Conservation (phyloP, 495 filamentous ascomycete genomes). For the Pyrenopolyporus hunteri region DNA sequence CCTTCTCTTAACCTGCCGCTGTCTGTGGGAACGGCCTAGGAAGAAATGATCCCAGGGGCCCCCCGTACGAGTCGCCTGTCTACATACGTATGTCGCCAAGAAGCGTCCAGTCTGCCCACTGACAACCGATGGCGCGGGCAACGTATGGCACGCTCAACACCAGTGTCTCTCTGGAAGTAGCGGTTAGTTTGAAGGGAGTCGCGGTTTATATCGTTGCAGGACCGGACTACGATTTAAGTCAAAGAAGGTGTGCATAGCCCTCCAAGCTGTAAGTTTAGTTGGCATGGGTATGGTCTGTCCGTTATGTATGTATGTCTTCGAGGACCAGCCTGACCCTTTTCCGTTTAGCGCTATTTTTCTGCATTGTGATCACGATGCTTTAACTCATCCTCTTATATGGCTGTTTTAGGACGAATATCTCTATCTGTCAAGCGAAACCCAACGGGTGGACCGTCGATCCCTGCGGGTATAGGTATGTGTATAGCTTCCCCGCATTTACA, state of each 20-base stretch:
- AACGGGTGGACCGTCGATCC: slow-evolving; percentile 36
- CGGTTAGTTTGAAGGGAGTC: neutral
- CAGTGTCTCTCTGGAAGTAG: neutral
- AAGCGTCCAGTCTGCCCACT: neutral
- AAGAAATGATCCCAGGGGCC: neutral
- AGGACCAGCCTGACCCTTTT: slow-evolving; percentile 18
- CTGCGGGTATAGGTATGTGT: slow-evolving; percentile 30
- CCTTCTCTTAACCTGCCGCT: neutral
- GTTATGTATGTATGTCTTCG: slow-evolving; percentile 18
- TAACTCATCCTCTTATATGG: slow-evolving; percentile 36
- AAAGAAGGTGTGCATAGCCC: slow-evolving; percentile 8
- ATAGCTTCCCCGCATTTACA: slow-evolving; percentile 36
- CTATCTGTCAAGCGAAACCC: slow-evolving; percentile 25
- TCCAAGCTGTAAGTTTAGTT: neutral
- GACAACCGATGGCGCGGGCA: neutral
- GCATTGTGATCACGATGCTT: slow-evolving; percentile 38
- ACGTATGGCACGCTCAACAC: neutral
- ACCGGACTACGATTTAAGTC: slow-evolving; percentile 14
- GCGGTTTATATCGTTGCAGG: slow-evolving; percentile 7
- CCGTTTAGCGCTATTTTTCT: slow-evolving; percentile 28
- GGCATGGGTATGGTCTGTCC: neutral
- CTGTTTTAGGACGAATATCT: slow-evolving; percentile 28
- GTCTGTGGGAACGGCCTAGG: neutral
- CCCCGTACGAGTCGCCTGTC: neutral
- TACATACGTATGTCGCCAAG: slow-evolving; percentile 1